Evolutionary conservation across 106 monocot genomes (phyloP).

Genomic region (Xerophyta viscosa): DNA sequence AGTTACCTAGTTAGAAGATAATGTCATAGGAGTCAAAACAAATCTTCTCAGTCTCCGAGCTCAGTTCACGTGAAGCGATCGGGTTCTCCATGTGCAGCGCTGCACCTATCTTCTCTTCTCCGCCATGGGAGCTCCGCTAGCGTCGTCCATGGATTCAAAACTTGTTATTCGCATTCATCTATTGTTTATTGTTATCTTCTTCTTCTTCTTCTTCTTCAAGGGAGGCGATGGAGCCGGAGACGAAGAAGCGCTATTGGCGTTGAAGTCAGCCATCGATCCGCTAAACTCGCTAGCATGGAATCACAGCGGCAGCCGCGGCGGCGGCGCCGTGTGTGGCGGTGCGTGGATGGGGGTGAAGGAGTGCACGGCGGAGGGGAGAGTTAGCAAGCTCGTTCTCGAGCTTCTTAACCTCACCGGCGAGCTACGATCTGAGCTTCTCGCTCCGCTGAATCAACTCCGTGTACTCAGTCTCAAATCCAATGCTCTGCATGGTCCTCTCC

Average conservation of each 20-base stretch:
- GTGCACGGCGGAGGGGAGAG: constrained; percentile 42
- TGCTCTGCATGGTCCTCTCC: constrained; percentile 55
- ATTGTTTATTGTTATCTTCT: not conserved
- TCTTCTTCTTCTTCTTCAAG: constrained; percentile 11
- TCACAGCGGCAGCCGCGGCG: not conserved
- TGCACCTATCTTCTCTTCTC: too few species aligned
- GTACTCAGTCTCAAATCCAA: constrained; percentile 92
- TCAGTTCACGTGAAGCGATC: too few species aligned
- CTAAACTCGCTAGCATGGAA: constrained; percentile 45
- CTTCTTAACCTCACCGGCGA: constrained; percentile 63
- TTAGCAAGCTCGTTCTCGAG: constrained; percentile 89
- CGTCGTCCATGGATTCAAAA: too few species aligned
- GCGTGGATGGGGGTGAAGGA: constrained; percentile 59
- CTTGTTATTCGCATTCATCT: too few species aligned
- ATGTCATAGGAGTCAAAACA: too few species aligned
- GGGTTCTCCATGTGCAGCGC: too few species aligned
- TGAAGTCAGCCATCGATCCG: constrained; percentile 52
- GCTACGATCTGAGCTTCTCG: constrained; percentile 16
- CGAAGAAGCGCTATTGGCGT: constrained; percentile 39
- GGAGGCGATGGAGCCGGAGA: constrained; percentile 31
- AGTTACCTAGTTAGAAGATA: too few species aligned
- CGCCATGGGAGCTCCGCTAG: too few species aligned
- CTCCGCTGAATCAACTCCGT: constrained; percentile 67
- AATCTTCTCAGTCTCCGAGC: too few species aligned
- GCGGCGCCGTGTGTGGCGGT: constrained; percentile 31